Evolutionary conservation across 306 rosid species (phyloP), one percentile per base, ranked within the genome.

Genomic region (Calophaca sinica): DNA sequence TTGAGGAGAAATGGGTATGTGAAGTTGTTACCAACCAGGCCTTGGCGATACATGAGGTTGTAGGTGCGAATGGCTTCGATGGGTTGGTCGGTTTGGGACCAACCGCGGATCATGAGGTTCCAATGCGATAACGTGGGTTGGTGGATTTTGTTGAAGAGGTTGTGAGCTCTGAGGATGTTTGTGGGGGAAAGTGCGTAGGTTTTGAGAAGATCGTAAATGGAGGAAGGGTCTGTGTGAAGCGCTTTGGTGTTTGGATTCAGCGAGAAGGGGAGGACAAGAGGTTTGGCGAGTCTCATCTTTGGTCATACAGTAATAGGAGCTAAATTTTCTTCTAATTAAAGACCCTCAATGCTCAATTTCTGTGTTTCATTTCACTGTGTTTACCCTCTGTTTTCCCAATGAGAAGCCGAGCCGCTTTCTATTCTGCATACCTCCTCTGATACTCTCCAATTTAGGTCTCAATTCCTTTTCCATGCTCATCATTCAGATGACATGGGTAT

Each of bases 81-180:
- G 6, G 94, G 93, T 33, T 80, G 79, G 52, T 84, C 80, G 67
- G 84, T 83, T 41, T 48, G 87, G 31, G 94, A 82, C 49, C 87
- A 81, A 59, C 90, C 94, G 9, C 89, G 92, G 77, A 93, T 89
- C 85, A 90, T 82, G 35, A 84, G 38, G 81, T 87, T 90, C 90
- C 93, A 93, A 9, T 87, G 39, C 4, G 76, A 46, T 65, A 90
- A 79, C 5, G 88, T 82, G 89, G 96, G 96, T 26, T 60, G 64
- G 38, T 80, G 42, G 42, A 38, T 38, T 38, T 78, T 80, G 15
- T n/a, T 6, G 75, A 51, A 8, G 87, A 74, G 70, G 84, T 79
- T 81, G 38, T 89, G 87, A 44, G 60, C 59, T 70, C 70, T 90
- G 72, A 90, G 57, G 70, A 38, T 38, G 42, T 5, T 38, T 38